These are phyloP conservation scores for Globisporangium paddicum DNA, from an alignment of 352 stramenopile genomes.

Conservation along the genomic window DNA sequence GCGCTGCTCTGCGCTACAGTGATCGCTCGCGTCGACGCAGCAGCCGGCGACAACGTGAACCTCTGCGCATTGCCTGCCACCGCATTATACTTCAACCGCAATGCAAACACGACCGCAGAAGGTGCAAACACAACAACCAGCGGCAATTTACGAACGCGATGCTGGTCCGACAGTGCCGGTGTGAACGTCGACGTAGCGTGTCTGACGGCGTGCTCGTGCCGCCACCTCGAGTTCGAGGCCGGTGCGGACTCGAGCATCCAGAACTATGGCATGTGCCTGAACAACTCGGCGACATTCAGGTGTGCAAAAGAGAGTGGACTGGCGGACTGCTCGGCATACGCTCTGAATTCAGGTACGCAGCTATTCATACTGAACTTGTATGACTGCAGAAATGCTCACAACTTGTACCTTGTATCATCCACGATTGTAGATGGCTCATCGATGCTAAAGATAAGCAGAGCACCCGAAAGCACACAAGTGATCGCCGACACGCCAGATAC, in stretches of 20 bases:
- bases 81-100: slow-evolving; percentile 19
- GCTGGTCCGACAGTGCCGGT: slow-evolving; percentile 10
- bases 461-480: not conserved
- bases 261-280: slow-evolving; percentile 6
- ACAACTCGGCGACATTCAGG: slow-evolving; percentile 5
- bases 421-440: slow-evolving; percentile 9
- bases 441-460: not conserved
- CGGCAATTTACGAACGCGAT: not conserved
- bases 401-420: not conserved
- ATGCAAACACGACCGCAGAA: not conserved
- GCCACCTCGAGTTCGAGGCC: not conserved
- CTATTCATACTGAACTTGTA: too few species aligned
- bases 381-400: not conserved
- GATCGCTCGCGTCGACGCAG: not conserved
- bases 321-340: slow-evolving; percentile 19
- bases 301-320: not conserved
- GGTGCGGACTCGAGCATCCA: not conserved
- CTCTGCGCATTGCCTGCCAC: slow-evolving; percentile 23
- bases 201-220: slow-evolving; percentile 7
- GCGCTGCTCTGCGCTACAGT: not conserved
- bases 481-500: not conserved
- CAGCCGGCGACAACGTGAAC: not conserved
- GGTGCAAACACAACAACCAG: slow-evolving; percentile 2
- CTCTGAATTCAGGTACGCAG: slow-evolving; percentile 17
- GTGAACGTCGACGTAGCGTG: slow-evolving; percentile 5